phyloP scores from a whole-genome alignment of 768 basidiomycete species.

The Amanita rubescens region DNA sequence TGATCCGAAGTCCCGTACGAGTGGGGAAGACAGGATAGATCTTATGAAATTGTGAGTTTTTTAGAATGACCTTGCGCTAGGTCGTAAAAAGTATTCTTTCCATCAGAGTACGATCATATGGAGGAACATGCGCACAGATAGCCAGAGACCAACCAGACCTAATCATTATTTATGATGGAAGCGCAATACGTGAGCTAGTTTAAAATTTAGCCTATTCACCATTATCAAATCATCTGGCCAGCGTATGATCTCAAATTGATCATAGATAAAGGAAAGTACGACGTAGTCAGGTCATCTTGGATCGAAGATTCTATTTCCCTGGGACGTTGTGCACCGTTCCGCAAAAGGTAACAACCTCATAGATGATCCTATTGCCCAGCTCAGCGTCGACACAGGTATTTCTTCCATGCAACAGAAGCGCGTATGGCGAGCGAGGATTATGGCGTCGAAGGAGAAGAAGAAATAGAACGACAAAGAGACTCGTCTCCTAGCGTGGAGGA shows the following conservation, averaged over 20 bases:
- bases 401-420: constrained; percentile 61
- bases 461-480: constrained; percentile 21
- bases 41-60: constrained; percentile 55
- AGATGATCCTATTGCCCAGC: neutral
- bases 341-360: constrained; percentile 49
- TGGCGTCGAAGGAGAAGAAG: constrained; percentile 32
- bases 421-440: constrained; percentile 49
- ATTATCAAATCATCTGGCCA: constrained; percentile 16
- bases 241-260: constrained; percentile 66
- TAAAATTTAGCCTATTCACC: neutral
- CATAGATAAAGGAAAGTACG: constrained; percentile 61
- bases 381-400: constrained; percentile 45
- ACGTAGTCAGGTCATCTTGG: constrained; percentile 80
- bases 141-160: constrained; percentile 45
- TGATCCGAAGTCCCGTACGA: constrained; percentile 63
- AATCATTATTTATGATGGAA: constrained; percentile 64
- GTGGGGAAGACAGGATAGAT: constrained; percentile 61
- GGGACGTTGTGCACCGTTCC: constrained; percentile 50
- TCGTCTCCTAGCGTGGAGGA: constrained; percentile 10
- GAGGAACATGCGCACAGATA: constrained; percentile 59
- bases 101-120: constrained; percentile 62
- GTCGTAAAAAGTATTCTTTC: neutral
- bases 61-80: neutral
- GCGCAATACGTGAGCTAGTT: constrained; percentile 49
- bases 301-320: constrained; percentile 67